These are phyloP conservation scores for Limnanthes douglasii DNA, from an alignment of 345 rosid species.

Conservation along the genomic window DNA sequence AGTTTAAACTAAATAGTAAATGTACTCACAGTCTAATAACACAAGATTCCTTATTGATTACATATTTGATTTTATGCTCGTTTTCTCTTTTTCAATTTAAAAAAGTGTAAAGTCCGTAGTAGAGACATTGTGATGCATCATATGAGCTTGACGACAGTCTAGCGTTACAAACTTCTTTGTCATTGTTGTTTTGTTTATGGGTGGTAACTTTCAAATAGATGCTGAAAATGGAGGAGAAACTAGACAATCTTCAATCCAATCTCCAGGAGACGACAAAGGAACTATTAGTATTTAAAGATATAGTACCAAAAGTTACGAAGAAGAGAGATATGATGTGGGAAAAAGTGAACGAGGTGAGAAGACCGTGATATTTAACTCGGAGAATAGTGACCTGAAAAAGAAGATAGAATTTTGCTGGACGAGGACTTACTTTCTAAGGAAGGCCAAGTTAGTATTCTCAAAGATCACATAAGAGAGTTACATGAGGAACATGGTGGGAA, in stretches of 20 bases:
- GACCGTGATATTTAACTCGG: conserved; percentile 65
- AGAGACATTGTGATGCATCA: too few species aligned
- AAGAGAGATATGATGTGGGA: conserved; percentile 85
- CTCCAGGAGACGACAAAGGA: conserved; percentile 55
- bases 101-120: too few species aligned
- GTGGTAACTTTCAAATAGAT: conserved; percentile 20
- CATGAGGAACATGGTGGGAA: too few species aligned
- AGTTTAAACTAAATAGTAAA: too few species aligned
- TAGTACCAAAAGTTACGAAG: conserved; percentile 54
- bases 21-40: too few species aligned
- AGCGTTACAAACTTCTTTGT: too few species aligned
- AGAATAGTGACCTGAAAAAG: conserved; percentile 49
- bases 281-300: conserved; percentile 25
- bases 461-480: conserved; percentile 51
- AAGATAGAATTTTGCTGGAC: conserved; percentile 83
- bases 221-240: conserved; percentile 56
- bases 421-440: conserved; percentile 75
- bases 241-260: conserved; percentile 27
- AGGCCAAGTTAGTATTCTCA: conserved; percentile 81
- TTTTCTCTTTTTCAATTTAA: too few species aligned
- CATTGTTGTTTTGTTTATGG: too few species aligned
- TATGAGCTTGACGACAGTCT: too few species aligned
- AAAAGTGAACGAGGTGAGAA: conserved; percentile 48
- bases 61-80: too few species aligned
- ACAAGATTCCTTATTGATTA: too few species aligned